Conservation (phyloP, 306 rosid genomes). For the Phaseolus lunatus region DNA sequence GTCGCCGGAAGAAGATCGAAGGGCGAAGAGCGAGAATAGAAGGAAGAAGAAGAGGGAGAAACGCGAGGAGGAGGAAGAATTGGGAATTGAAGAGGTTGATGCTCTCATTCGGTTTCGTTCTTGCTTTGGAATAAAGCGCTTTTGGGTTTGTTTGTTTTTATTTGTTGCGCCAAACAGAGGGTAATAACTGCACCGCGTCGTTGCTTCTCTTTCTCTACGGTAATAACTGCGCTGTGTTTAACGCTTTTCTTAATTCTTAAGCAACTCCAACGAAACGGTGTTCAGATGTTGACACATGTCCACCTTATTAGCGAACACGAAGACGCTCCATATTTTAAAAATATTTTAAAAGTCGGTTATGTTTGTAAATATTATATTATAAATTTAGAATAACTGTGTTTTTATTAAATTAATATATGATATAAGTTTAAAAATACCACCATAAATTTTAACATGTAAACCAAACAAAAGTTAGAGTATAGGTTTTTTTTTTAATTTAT, state of each 20-base stretch:
- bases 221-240: too few relatives aligned
- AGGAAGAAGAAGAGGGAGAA: constrained; percentile 4
- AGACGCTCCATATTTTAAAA: too few relatives aligned
- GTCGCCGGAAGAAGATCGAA: constrained; percentile 9
- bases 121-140: background rate
- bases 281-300: background rate
- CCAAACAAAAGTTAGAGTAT: too few relatives aligned
- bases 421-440: too few relatives aligned
- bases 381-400: too few relatives aligned
- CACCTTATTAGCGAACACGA: too few relatives aligned
- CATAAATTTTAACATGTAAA: too few relatives aligned
- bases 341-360: too few relatives aligned
- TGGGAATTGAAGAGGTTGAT: background rate
- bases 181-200: background rate
- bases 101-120: constrained; percentile 46
- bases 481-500: too few relatives aligned
- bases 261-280: background rate
- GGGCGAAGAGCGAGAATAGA: background rate
- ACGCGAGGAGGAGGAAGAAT: background rate
- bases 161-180: too few relatives aligned
- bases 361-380: too few relatives aligned
- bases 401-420: too few relatives aligned
- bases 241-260: background rate
- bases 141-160: background rate
- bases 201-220: background rate